These are phyloP conservation scores for Magnusiomyces ingens DNA, from an alignment of 1,139 yeast species.

Conservation along the genomic window DNA sequence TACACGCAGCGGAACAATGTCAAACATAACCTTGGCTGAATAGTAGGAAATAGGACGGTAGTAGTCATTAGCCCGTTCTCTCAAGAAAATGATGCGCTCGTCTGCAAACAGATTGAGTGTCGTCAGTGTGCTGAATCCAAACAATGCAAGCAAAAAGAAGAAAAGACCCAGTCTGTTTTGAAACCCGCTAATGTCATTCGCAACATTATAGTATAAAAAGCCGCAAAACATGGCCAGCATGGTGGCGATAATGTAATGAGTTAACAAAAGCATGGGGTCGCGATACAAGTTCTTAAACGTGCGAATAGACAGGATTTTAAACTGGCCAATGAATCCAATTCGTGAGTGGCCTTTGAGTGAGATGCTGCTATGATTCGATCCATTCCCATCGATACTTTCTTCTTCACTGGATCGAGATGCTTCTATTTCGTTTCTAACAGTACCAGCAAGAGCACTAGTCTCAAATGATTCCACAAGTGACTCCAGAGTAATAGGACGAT, in stretches of 20 bases:
- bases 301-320: slow-evolving; percentile 66
- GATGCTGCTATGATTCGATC: slow-evolving; percentile 4
- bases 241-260: slow-evolving; percentile 74
- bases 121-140: slow-evolving; percentile 90
- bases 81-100: slow-evolving; percentile 79
- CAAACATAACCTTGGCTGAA: slow-evolving; percentile 77
- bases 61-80: slow-evolving; percentile 92
- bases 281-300: slow-evolving; percentile 89
- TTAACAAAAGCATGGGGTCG: slow-evolving; percentile 75
- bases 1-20: slow-evolving; percentile 79
- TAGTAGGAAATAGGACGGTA: slow-evolving; percentile 84
- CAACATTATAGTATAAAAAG: slow-evolving; percentile 68
- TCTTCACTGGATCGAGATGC: slow-evolving; percentile 16
- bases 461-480: slow-evolving; percentile 36
- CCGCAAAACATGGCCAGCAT: slow-evolving; percentile 82
- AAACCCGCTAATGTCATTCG: slow-evolving; percentile 89
- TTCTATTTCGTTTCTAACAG: slow-evolving; percentile 45
- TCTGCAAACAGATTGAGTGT: slow-evolving; percentile 82
- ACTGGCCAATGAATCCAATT: slow-evolving; percentile 58
- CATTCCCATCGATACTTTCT: slow-evolving; percentile 30
- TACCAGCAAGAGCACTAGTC: slow-evolving; percentile 46
- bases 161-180: slow-evolving; percentile 91
- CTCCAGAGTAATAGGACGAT: slow-evolving; percentile 18
- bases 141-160: slow-evolving; percentile 80
- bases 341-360: slow-evolving; percentile 27